phyloP scores from a whole-genome alignment of 2,329 filamentous ascomycete species.

The Moelleriella libera region DNA sequence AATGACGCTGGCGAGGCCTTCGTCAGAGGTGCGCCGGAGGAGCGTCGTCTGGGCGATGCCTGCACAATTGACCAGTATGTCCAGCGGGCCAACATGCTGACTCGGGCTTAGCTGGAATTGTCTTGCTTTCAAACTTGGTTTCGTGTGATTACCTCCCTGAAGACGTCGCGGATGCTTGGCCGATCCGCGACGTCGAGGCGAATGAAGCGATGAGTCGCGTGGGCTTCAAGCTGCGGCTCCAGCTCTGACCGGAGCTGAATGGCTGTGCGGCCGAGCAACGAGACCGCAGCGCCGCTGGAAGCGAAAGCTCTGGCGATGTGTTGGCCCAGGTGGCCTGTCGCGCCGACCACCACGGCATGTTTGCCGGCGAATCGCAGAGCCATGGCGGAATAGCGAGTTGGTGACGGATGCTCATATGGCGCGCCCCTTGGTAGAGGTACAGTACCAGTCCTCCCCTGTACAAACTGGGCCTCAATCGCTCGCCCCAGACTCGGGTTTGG shows the following conservation, averaged over 20 bases:
- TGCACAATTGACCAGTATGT: conserved; percentile 67
- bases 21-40: conserved; percentile 38
- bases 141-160: conserved; percentile 5
- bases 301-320: conserved; percentile 56
- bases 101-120: not conserved
- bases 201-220: conserved; percentile 18
- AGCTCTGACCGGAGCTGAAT: conserved; percentile 27
- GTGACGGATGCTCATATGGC: not conserved
- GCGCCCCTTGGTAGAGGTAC: not conserved
- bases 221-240: conserved; percentile 16
- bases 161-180: conserved; percentile 15
- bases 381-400: conserved; percentile 4
- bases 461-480: not conserved
- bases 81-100: conserved; percentile 18
- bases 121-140: not conserved
- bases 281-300: conserved; percentile 40
- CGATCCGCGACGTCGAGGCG: conserved; percentile 16
- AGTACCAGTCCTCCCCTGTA: not conserved
- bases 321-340: conserved; percentile 54
- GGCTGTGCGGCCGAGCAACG: conserved; percentile 45
- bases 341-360: conserved; percentile 52
- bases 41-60: conserved; percentile 55
- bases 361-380: conserved; percentile 27
- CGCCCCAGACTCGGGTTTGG: not conserved
- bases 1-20: conserved; percentile 42